These are phyloP conservation scores for Aurantiochytrium sp. DNA, from an alignment of 108 stramenopile genomes.

Conservation along the genomic window DNA sequence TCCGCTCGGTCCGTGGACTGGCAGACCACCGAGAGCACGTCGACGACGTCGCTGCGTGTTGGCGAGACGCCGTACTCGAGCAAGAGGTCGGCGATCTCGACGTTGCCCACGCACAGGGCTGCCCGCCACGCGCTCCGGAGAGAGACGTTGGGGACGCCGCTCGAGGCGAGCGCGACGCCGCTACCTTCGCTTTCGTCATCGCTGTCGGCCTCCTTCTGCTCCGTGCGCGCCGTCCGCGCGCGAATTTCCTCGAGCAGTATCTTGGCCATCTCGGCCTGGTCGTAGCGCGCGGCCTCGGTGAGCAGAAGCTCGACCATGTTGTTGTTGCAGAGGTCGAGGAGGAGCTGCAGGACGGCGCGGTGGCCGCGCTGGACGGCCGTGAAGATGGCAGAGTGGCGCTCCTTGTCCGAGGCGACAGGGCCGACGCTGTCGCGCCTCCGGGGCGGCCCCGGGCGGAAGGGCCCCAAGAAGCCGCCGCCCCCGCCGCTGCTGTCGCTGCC, in stretches of 20 bases:
- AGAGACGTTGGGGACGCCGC: not conserved
- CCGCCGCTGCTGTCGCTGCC: not conserved
- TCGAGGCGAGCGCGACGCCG: not conserved
- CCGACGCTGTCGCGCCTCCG: not conserved
- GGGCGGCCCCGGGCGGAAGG: not conserved
- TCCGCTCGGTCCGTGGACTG: not conserved
- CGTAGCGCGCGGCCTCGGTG: not conserved
- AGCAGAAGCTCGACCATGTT: not conserved
- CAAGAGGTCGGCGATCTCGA: not conserved
- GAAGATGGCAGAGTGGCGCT: not conserved
- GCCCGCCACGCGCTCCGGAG: not conserved
- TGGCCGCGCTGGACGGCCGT: not conserved
- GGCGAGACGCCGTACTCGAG: not conserved
- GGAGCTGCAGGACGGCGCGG: not conserved
- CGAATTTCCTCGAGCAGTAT: not conserved
- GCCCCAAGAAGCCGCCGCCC: not conserved
- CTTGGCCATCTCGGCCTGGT: not conserved
- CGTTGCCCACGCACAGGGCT: not conserved
- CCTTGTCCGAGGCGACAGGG: not conserved
- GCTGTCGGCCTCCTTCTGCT: not conserved
- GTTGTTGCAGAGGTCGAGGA: not conserved
- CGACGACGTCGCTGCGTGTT: not conserved
- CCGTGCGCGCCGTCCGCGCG: not conserved
- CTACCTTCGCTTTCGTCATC: not conserved
- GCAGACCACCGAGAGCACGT: not conserved